Percentiles rank a stretch among this genome's conserved stretches.
Conservation (phyloP, 2,329 filamentous ascomycete genomes). For the Phialophora chinensis region DNA sequence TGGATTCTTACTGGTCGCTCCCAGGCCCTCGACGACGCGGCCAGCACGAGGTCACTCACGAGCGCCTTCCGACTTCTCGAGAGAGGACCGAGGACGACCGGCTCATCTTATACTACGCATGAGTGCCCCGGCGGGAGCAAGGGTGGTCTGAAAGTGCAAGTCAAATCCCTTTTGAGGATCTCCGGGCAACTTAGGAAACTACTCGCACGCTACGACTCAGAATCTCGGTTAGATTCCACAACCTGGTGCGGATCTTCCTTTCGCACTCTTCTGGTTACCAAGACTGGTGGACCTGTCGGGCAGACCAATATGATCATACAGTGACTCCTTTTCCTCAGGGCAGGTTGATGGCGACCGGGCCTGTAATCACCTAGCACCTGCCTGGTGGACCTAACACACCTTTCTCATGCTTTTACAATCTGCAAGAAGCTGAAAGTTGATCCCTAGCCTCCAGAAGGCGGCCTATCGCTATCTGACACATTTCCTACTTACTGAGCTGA, state of each 20-base stretch:
- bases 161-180: not conserved
- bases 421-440: conserved; percentile 7
- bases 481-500: conserved; percentile 13
- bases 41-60: not conserved
- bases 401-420: not conserved
- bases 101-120: not conserved
- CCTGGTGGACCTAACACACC: not conserved
- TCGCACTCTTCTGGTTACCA: not conserved
- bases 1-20: not conserved
- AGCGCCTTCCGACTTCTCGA: not conserved
- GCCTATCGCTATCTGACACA: conserved; percentile 21
- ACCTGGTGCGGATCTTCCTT: not conserved
- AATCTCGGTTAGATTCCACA: not conserved
- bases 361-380: not conserved
- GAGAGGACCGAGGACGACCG: not conserved
- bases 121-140: not conserved
- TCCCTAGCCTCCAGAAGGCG: conserved; percentile 2
- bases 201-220: not conserved
- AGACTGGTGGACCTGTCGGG: too few species aligned
- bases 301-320: not conserved
- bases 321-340: not conserved
- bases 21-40: not conserved
- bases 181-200: not conserved
- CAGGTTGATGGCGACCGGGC: not conserved
- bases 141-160: not conserved